phyloP scores from a whole-genome alignment of 306 rosid species.

The Betula pendula region DNA sequence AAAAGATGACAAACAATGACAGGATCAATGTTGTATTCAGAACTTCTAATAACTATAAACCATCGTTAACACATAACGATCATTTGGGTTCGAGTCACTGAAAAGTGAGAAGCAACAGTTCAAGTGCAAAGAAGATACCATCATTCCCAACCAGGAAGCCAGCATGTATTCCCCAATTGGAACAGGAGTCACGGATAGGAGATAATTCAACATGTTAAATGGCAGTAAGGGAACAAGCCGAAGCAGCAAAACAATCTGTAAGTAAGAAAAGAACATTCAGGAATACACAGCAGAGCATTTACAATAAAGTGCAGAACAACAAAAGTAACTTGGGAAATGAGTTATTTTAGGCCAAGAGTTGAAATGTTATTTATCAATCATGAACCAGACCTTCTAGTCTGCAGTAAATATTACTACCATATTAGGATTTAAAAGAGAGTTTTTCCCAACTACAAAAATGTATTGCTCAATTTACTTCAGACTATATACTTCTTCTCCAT shows the following conservation, averaged over 20 bases:
- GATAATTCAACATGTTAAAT: constrained; percentile 86
- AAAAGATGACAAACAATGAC: neutral
- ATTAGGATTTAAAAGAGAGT: too few relatives aligned
- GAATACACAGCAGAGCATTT: neutral
- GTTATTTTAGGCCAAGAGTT: neutral
- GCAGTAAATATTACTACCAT: too few relatives aligned
- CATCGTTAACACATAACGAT: neutral
- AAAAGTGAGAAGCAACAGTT: constrained; percentile 12
- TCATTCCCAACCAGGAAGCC: constrained; percentile 98
- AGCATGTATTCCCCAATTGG: constrained; percentile 77
- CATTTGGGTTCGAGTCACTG: neutral
- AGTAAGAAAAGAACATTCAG: constrained; percentile 10
- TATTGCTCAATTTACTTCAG: neutral
- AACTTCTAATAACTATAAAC: neutral
- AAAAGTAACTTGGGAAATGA: constrained; percentile 1
- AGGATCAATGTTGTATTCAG: neutral
- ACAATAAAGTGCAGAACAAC: constrained; percentile 10
- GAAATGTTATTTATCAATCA: neutral
- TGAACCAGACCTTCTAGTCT: neutral
- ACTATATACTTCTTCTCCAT: neutral
- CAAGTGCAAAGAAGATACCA: constrained; percentile 60
- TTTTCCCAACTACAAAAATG: neutral
- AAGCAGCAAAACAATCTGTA: constrained; percentile 86
- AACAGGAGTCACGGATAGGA: constrained; percentile 90
- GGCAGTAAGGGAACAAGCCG: constrained; percentile 98